Base-by-base conservation (phyloP, 306 rosid genomes). In the Castanea sativa region DNA sequence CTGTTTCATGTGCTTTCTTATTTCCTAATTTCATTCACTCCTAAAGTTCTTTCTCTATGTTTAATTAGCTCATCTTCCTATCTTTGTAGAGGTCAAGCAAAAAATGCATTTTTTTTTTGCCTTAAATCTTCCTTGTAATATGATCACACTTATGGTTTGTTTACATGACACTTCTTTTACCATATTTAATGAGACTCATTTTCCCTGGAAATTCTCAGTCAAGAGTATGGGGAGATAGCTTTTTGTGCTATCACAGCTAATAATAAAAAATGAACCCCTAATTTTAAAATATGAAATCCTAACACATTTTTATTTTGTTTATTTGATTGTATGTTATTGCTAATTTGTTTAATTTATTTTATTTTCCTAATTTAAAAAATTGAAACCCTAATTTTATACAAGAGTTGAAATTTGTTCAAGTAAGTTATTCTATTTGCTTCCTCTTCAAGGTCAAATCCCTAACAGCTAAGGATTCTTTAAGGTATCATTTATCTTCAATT, bases 161-260 rank as follows among this genome's bases (percentile, higher is more conserved):
- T 57, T 64, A 16, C 38, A 30, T 64, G 70, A 64, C 6, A 64
- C 70, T 32, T 60, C 30, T 30, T 10, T 73, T 64, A 56, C 43
- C 61, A 53, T 79, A 60, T 73, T 30, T 71, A 64, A 56, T 73
- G 12, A 78, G 72, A 35, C 58, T 75, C 60, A 30, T 67, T 77
- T 29, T 83, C 58, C 53, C 71, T 76, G 73, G 32, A 73, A 76
- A 80, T 71, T 85, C 77, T 76, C 83, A 94, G 99, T 83, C 92
- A 92, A 87, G 90, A 73, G 85, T 94, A 92, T 12, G 94, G 98
- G 35, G 97, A 92, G 91, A 94, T 92, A 81, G 98, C 98, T 78
- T 94, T 94, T 57, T 92, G 98, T 78, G 98, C 98, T 80, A 94
- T 94, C 63, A 94, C 94, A 52, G 94, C 97, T 68, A 94, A 92